Evolutionary conservation across 2,329 filamentous ascomycete species (phyloP).

Genomic region (Remersonia thermophila): DNA sequence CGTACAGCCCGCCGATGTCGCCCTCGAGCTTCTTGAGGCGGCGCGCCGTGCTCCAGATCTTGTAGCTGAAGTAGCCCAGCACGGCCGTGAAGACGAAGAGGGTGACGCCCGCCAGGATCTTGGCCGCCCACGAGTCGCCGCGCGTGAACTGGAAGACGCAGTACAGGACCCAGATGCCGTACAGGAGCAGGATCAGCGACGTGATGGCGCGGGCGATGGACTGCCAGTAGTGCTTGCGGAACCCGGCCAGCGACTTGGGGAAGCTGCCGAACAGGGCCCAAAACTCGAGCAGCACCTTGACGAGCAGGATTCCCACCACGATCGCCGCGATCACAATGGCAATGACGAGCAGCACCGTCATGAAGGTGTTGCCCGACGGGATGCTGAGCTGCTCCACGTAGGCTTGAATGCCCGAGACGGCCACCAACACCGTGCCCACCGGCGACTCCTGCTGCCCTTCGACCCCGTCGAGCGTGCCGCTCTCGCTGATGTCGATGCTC

Average conservation of each 20-base stretch:
- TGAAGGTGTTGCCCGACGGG: slow-evolving; percentile 83
- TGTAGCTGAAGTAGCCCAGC: slow-evolving; percentile 71
- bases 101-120: slow-evolving; percentile 69
- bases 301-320: slow-evolving; percentile 71
- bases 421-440: slow-evolving; percentile 27
- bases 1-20: slow-evolving; percentile 60
- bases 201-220: slow-evolving; percentile 81
- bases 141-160: slow-evolving; percentile 91
- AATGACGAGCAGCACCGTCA: slow-evolving; percentile 84
- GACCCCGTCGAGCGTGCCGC: slow-evolving; percentile 18
- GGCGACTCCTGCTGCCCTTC: slow-evolving; percentile 15
- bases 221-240: slow-evolving; percentile 95
- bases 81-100: slow-evolving; percentile 69
- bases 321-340: slow-evolving; percentile 77
- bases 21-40: slow-evolving; percentile 66
- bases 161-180: slow-evolving; percentile 90
- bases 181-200: slow-evolving; percentile 78
- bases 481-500: slow-evolving; percentile 23
- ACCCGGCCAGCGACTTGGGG: slow-evolving; percentile 64
- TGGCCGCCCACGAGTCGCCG: slow-evolving; percentile 90
- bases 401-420: slow-evolving; percentile 65
- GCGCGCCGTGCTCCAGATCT: slow-evolving; percentile 66
- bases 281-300: slow-evolving; percentile 82
- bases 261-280: slow-evolving; percentile 88
- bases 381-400: slow-evolving; percentile 77